phyloP scores from a whole-genome alignment of 2,329 filamentous ascomycete genomes.

The Fusarium camptoceras region DNA sequence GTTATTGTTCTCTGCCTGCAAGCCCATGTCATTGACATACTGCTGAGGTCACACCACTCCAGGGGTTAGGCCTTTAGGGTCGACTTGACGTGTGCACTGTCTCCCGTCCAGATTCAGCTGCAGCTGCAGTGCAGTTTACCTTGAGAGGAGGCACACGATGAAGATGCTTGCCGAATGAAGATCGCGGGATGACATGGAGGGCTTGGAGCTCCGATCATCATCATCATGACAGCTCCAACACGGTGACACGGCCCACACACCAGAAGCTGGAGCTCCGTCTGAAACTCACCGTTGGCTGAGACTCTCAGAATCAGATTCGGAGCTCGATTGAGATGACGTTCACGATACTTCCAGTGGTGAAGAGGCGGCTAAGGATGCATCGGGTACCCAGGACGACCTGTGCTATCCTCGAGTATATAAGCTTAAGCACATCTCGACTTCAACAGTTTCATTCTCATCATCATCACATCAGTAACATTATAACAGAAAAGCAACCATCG shows the following conservation, averaged over 20 bases:
- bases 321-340: constrained; percentile 27
- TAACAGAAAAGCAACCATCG: background rate
- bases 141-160: constrained; percentile 11
- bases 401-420: constrained; percentile 30
- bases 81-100: constrained; percentile 14
- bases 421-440: constrained; percentile 2
- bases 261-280: background rate
- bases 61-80: background rate
- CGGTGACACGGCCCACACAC: background rate
- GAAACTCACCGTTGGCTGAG: constrained; percentile 12
- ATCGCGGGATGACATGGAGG: constrained; percentile 40
- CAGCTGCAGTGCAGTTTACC: background rate
- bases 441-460: background rate
- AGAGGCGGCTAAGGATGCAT: constrained; percentile 6
- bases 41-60: background rate
- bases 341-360: constrained; percentile 26
- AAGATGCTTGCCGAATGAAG: constrained; percentile 27
- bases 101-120: background rate
- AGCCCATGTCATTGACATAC: background rate
- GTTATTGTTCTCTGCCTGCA: background rate
- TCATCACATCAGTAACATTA: background rate
- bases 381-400: background rate
- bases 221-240: background rate
- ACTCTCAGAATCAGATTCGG: background rate
- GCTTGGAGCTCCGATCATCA: constrained; percentile 26